These are phyloP conservation scores for Aspergillus taichungensis DNA, from an alignment of 495 filamentous ascomycete genomes.

Conservation along the genomic window DNA sequence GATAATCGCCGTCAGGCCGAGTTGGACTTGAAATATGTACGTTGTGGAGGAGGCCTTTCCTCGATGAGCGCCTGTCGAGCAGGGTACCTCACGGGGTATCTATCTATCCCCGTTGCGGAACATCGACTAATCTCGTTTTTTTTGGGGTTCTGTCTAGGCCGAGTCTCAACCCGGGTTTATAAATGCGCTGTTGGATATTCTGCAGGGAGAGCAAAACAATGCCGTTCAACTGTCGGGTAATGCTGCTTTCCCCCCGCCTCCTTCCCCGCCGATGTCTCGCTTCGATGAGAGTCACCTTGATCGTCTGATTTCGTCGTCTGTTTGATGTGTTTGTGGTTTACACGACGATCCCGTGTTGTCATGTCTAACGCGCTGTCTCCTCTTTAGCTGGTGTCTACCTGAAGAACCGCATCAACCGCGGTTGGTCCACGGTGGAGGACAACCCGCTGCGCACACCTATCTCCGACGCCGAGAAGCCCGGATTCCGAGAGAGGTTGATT, in stretches of 20 bases:
- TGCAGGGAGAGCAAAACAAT: conserved; percentile 77
- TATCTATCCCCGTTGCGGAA: no score
- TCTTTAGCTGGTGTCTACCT: conserved; percentile 84
- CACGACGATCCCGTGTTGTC: background rate
- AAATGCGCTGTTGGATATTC: conserved; percentile 81
- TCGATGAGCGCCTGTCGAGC: no score
- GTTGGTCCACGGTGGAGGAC: conserved; percentile 76
- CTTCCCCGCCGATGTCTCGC: conserved; percentile 6
- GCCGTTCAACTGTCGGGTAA: conserved; percentile 80
- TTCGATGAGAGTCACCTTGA: conserved; percentile 2
- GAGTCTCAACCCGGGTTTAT: conserved; percentile 85
- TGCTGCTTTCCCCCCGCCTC: conserved; percentile 2
- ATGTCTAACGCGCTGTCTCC: conserved; percentile 11
- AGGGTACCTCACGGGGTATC: no score
- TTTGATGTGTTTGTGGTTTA: no score
- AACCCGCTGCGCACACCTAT: conserved; percentile 53
- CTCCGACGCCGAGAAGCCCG: conserved; percentile 79
- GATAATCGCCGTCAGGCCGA: conserved; percentile 80
- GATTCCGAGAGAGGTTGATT: conserved; percentile 76
- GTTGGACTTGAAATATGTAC: conserved; percentile 87
- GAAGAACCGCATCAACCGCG: conserved; percentile 90
- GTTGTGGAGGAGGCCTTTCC: conserved; percentile 9
- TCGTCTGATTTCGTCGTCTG: background rate
- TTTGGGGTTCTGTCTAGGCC: conserved; percentile 50
- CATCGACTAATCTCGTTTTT: background rate